Evolutionary conservation across 2,329 filamentous ascomycete genomes (phyloP).

Genomic region (Paraphaeosphaeria minitans): DNA sequence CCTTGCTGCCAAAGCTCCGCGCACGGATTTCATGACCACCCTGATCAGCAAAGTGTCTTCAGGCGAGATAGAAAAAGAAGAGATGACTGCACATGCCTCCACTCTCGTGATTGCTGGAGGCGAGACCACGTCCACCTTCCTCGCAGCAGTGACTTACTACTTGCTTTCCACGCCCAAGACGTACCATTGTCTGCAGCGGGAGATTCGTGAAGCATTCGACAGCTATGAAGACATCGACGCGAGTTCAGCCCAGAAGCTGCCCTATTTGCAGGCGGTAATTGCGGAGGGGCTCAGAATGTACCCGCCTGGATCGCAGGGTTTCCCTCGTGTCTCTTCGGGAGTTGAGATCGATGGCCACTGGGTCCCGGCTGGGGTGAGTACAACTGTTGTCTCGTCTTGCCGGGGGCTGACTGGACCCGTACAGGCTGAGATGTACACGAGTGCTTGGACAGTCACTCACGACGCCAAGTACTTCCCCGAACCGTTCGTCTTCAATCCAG

Average conservation of each 20-base stretch:
- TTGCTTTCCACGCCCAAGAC: slow-evolving; percentile 13
- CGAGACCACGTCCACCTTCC: slow-evolving; percentile 20
- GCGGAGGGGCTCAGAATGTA: slow-evolving; percentile 32
- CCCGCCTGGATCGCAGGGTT: slow-evolving; percentile 41
- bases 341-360: slow-evolving; percentile 14
- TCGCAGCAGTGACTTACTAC: slow-evolving; percentile 17
- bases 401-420: slow-evolving; percentile 4
- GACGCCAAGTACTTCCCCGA: slow-evolving; percentile 24
- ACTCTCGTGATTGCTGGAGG: slow-evolving; percentile 21
- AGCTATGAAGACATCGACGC: slow-evolving; percentile 13
- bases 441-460: slow-evolving; percentile 26
- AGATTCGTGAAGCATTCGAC: slow-evolving; percentile 13
- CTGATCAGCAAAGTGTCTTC: slow-evolving; percentile 8
- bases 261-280: slow-evolving; percentile 31
- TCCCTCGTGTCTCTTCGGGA: slow-evolving; percentile 34
- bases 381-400: too few relatives aligned
- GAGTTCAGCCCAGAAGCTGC: slow-evolving; percentile 12
- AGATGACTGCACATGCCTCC: slow-evolving; percentile 19
- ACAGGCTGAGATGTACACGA: slow-evolving; percentile 26
- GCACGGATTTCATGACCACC: slow-evolving; percentile 18
- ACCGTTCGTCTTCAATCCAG: slow-evolving; percentile 32
- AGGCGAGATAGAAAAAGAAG: slow-evolving; percentile 13
- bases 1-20: background rate
- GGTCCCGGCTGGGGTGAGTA: slow-evolving; percentile 27
- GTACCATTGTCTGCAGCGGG: background rate